Evolutionary conservation across 2,329 filamentous ascomycete genomes (phyloP), one percentile per base, ranked within the genome.

Genomic region (Chrysosporium keratinophilum): DNA sequence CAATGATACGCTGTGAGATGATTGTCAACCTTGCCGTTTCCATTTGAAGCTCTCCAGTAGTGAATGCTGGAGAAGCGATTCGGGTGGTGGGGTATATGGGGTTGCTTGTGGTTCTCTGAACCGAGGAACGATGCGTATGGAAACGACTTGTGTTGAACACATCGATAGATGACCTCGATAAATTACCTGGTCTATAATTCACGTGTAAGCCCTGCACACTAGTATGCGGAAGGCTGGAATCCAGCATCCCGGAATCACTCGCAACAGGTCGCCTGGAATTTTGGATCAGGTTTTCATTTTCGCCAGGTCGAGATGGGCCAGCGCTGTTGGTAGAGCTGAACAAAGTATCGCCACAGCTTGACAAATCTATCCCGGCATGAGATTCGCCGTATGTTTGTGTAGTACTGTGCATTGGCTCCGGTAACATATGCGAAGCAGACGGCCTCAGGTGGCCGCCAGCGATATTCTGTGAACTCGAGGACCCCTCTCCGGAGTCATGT

Each of bases 1-100:
- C 39, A 19, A 59, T 56, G 7, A 69, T 61, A n/a, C 62, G 19
- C 20, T 43, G 37, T 5, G 44, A 50, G 14, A 54, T 19, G 1
- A 44, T 34, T 35, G 20, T 20, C n/a, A 52, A n/a, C 4, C 33
- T n/a, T 12, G 33, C 14, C 37, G 20, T 28, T 9, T 40, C 50
- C 19, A n/a, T 31, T 19, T 39, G 33, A 31, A 19, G 14, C 3
- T 10, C 33, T 37, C 9, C 41, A 33, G 12, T 40, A 33, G 41
- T 20, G 40, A 15, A 37, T 10, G 37, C 9, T 34, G 20, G 19
- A 42, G 23, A 42, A 43, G 40, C 23, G 1, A 23, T n/a, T 5
- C 28, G 23, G 35, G 28, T 5, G n/a, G 39, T 41, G 5, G 14
- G 39, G 39, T 41, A 2, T 9, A 42, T 28, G 5, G 49, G 7